Evolutionary conservation across 148 eudicot genomes (phyloP), one percentile per base, ranked within the genome.

Genomic region (Salicornia ramosissima): DNA sequence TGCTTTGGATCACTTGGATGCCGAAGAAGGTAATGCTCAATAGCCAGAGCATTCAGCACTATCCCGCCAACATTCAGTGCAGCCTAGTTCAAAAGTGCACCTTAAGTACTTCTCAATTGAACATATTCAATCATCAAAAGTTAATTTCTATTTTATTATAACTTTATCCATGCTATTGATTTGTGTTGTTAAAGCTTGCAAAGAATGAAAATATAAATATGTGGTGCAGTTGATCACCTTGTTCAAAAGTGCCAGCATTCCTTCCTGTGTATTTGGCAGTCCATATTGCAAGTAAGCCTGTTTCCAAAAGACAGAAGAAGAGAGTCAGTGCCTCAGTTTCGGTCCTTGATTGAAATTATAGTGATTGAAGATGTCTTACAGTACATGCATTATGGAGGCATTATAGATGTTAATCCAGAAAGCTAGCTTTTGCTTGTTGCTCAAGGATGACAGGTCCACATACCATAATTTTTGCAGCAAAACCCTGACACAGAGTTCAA

Each of bases 351-450:
- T 40, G 28, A 36, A 56, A 24, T 42, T 67, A 25, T n/a, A 31
- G 60, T 64, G 68, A 53, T 68, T 63, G 71, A 61, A 85, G 80
- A 71, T 81, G 47, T 86, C 84, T 89, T 80, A 83, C 90, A 76
- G 86, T 90, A 93, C 98, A 86, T 93, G 83, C 98, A 93, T 90
- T 81, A 93, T 81, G 83, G 92, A 82, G 77, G 90, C 86, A 69
- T 93, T 93, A 61, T 90, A 90, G 69, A 88, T 80, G 74, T 93
- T 93, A 54, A 93, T 90, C 98, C 98, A 93, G 82, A 93, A 93
- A 62, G 98, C 96, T 70, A 93, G 78, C 85, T 93, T 93, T 78
- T 87, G 88, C 77, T 87, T 90, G 89, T 93, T 84, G 61, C 79
- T 85, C 79, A 90, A 77, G 68, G 70, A 60, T 64, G 81, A 81